Percentiles rank a stretch among this genome's conserved stretches.
phyloP scores from a whole-genome alignment of 169 alveolate species.

The Eimeria falciformis region DNA sequence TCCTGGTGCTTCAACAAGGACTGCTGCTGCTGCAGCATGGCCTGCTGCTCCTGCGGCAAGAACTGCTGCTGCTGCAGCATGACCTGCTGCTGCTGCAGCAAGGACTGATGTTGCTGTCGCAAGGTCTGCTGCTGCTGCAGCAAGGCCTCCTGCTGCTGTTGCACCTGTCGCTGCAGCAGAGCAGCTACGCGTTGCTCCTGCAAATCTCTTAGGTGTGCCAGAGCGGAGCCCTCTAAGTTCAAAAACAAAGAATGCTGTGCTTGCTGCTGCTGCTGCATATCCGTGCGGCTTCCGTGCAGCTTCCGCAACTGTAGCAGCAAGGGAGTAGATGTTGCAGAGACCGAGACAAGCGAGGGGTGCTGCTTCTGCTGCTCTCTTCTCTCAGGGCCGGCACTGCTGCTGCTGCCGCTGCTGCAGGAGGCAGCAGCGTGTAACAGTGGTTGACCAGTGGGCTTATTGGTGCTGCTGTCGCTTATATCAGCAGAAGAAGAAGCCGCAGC shows the following conservation, averaged over 20 bases:
- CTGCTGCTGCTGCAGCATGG: constrained; percentile 4
- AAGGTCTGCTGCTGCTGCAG: constrained; percentile 14
- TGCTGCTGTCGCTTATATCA: not conserved
- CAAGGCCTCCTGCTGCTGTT: constrained; percentile 3
- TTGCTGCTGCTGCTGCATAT: not conserved
- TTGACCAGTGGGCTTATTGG: not conserved
- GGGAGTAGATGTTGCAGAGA: not conserved
- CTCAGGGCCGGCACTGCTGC: not conserved
- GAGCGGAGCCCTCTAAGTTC: not conserved
- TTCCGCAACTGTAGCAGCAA: constrained; percentile 28
- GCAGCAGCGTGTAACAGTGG: not conserved
- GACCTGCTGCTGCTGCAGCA: not conserved
- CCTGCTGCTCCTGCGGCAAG: constrained; percentile 6
- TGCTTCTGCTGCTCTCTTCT: not conserved
- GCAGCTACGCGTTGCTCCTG: constrained; percentile 39
- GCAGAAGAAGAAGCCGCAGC: not conserved
- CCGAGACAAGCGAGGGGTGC: not conserved
- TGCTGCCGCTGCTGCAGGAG: not conserved
- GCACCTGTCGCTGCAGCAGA: constrained; percentile 20
- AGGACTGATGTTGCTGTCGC: not conserved
- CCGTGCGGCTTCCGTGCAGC: constrained; percentile 40
- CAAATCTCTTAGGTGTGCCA: not conserved
- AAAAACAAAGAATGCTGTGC: not conserved
- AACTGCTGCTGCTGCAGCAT: not conserved
- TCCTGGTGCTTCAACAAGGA: not conserved